Conservation (phyloP, 2,329 filamentous ascomycete genomes). For the Ophiosphaerella herpotricha region DNA sequence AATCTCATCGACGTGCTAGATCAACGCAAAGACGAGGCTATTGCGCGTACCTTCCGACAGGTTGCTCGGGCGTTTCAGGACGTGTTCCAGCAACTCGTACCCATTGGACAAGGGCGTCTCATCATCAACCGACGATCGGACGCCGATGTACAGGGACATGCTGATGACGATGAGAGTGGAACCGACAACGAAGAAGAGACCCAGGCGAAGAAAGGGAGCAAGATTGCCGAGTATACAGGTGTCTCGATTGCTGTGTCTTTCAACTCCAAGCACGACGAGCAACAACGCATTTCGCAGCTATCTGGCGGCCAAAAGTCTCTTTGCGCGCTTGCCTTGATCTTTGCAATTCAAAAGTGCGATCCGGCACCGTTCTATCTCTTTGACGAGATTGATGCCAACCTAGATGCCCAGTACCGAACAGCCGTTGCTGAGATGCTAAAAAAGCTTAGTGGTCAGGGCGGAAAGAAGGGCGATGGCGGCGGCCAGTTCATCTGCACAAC, state of each 20-base stretch:
- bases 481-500: constrained; percentile 98
- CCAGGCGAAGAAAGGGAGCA: constrained; percentile 23
- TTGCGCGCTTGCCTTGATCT: constrained; percentile 95
- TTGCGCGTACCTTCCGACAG: constrained; percentile 97
- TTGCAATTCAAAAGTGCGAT: constrained; percentile 97
- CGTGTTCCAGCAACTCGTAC: constrained; percentile 94
- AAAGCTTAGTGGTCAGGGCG: constrained; percentile 50
- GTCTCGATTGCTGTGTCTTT: constrained; percentile 98
- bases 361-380: constrained; percentile 99
- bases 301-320: constrained; percentile 97
- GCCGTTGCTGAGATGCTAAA: constrained; percentile 89
- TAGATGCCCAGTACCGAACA: constrained; percentile 96
- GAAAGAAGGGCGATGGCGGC: constrained; percentile 51
- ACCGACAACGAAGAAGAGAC: constrained; percentile 41
- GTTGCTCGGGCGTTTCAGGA: constrained; percentile 90
- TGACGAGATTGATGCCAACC: constrained; percentile 97
- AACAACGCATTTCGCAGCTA: constrained; percentile 96
- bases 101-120: constrained; percentile 86
- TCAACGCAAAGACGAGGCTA: constrained; percentile 95
- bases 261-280: constrained; percentile 97
- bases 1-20: constrained; percentile 92
- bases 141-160: constrained; percentile 63
- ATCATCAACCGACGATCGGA: constrained; percentile 93
- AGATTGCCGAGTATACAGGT: constrained; percentile 94
- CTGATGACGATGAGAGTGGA: constrained; percentile 60